A percentile compares a stretch with the other conserved stretches of the same genome.
Conservation (phyloP, 176 grass and related monocot genomes). For the Aegilops longissima region DNA sequence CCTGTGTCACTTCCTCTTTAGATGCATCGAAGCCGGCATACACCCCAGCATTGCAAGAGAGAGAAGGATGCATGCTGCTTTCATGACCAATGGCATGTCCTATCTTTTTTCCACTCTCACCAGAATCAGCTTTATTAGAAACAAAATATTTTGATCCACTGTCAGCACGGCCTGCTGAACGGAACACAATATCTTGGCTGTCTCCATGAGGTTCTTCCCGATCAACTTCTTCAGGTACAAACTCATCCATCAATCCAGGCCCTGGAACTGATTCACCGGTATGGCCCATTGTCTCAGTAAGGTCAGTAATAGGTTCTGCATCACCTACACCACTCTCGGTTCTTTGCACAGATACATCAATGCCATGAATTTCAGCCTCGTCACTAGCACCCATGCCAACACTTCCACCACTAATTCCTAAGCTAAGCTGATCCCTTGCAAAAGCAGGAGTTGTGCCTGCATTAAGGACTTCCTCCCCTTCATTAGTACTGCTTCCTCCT, state of each 20-base stretch:
- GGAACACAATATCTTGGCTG: constrained; percentile 90
- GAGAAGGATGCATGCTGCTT: constrained; percentile 70
- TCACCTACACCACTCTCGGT: constrained; percentile 83
- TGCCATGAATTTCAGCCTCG: constrained; percentile 97
- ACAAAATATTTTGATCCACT: constrained; percentile 92
- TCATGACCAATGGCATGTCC: constrained; percentile 53
- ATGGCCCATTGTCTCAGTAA: constrained; percentile 93
- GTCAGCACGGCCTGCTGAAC: constrained; percentile 73
- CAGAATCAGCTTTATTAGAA: constrained; percentile 87
- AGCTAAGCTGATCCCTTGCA: constrained; percentile 78
- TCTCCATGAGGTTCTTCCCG: constrained; percentile 68
- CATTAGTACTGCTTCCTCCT: constrained; percentile 96
- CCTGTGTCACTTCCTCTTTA: constrained; percentile 88
- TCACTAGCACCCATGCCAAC: constrained; percentile 98
- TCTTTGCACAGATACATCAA: constrained; percentile 81
- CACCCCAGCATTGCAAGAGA: constrained; percentile 88
- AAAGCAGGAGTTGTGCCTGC: constrained; percentile 67
- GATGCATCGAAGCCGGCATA: constrained; percentile 57
- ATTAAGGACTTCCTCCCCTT: constrained; percentile 94
- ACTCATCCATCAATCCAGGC: constrained; percentile 82
- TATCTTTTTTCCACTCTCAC: constrained; percentile 88
- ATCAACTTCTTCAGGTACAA: constrained; percentile 70
- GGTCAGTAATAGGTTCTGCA: constrained; percentile 78
- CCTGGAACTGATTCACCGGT: constrained; percentile 90
- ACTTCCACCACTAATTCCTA: constrained; percentile 91